Conservation (phyloP, 768 basidiomycete genomes). For the Infundibulicybe gibba region DNA sequence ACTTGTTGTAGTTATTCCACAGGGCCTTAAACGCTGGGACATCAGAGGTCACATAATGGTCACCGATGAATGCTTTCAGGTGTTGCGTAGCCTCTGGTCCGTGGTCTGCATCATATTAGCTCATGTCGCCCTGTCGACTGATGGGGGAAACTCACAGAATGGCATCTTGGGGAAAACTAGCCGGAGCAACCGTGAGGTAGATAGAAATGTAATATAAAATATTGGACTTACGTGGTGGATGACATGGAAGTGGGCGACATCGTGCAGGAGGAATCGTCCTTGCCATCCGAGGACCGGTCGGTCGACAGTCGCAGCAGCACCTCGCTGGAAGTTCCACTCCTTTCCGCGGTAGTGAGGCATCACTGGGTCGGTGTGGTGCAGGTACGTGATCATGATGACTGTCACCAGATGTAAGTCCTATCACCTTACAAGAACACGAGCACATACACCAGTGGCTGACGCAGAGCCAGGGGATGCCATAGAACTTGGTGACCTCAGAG, state of each 20-base stretch:
- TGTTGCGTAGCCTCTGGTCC: constrained; percentile 33
- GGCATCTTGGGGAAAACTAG: too few relatives aligned
- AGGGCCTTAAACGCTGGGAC: constrained; percentile 23
- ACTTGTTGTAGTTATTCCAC: constrained; percentile 34
- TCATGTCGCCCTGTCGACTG: not conserved
- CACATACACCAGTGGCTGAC: too few relatives aligned
- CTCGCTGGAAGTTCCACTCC: constrained; percentile 44
- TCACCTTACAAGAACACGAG: constrained; percentile 33
- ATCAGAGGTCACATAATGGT: too few relatives aligned
- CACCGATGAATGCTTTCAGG: too few relatives aligned
- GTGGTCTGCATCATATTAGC: constrained; percentile 34
- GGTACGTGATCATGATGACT: too few relatives aligned
- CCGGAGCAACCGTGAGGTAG: not conserved
- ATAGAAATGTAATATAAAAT: not conserved
- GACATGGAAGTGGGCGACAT: constrained; percentile 41
- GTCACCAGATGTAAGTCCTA: constrained; percentile 19
- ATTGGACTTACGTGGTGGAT: constrained; percentile 32
- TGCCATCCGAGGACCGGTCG: too few relatives aligned
- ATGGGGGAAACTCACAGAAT: constrained; percentile 27
- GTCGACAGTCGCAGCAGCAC: constrained; percentile 44
- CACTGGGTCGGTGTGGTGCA: too few relatives aligned
- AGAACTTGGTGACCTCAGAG: too few relatives aligned
- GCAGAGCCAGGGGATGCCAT: too few relatives aligned
- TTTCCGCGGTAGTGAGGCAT: too few relatives aligned
- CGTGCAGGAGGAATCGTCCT: too few relatives aligned